Percentiles rank a stretch among this genome's conserved stretches.
These are phyloP conservation scores for Mycena indigotica DNA, from an alignment of 768 basidiomycete species.

Conservation along the genomic window DNA sequence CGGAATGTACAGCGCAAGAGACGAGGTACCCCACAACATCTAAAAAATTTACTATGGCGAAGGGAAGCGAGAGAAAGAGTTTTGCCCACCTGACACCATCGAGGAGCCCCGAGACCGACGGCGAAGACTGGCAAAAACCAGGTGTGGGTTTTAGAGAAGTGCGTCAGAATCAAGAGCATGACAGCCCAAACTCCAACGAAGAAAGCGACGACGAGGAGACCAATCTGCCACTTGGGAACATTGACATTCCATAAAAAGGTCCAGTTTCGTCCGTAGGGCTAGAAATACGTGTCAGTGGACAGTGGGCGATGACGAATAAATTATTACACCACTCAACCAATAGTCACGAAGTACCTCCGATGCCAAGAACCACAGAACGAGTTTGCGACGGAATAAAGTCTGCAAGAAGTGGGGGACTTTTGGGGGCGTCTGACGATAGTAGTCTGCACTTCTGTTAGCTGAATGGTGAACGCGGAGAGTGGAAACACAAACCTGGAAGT, in stretches of 20 bases:
- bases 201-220: constrained; percentile 79
- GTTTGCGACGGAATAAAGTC: constrained; percentile 86
- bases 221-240: constrained; percentile 81
- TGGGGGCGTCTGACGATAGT: constrained; percentile 90
- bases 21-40: constrained; percentile 96
- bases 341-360: constrained; percentile 92
- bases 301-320: constrained; percentile 17
- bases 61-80: constrained; percentile 11
- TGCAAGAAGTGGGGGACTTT: constrained; percentile 91
- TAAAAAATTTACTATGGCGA: constrained; percentile 24
- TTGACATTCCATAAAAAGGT: constrained; percentile 86
- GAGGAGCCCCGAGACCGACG: constrained; percentile 88
- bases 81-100: constrained; percentile 89
- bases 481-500: constrained; percentile 64
- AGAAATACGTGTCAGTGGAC: too few relatives aligned
- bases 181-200: constrained; percentile 86
- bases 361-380: constrained; percentile 94
- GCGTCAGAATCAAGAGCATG: constrained; percentile 73
- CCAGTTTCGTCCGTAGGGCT: constrained; percentile 96
- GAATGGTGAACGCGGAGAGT: not conserved
- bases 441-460: constrained; percentile 50
- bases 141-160: constrained; percentile 91
- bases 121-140: constrained; percentile 96
- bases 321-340: constrained; percentile 82
- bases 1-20: constrained; percentile 88